Conservation (phyloP, 176 grass and related monocot species). For the Ampelocalamus luodianensis region DNA sequence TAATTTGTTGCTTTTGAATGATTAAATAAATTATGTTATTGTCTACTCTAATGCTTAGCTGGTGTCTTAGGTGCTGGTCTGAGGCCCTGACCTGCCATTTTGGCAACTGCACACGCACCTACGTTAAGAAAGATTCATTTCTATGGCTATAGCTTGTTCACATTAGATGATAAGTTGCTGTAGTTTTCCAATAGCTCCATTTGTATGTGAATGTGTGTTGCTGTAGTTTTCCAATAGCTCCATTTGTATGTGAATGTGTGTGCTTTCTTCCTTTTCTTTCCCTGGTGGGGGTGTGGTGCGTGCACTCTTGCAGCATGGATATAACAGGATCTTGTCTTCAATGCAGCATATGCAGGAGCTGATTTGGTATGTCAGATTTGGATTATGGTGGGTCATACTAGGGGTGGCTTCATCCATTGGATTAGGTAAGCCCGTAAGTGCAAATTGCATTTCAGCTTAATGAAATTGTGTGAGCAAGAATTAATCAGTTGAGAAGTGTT, state of each 20-base stretch:
- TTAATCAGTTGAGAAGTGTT: conserved; percentile 9
- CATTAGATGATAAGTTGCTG: background rate
- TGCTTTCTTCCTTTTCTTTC: conserved; percentile 1
- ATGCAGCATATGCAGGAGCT: conserved; percentile 83
- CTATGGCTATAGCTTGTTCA: background rate
- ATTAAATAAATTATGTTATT: conserved; percentile 8
- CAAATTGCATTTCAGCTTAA: conserved; percentile 24
- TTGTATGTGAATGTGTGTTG: background rate
- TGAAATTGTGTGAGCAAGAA: background rate
- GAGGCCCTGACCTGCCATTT: conserved; percentile 22
- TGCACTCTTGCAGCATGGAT: conserved; percentile 32
- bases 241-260: background rate
- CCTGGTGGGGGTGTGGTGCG: background rate
- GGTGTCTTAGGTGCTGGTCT: background rate
- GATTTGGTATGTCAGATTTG: conserved; percentile 71
- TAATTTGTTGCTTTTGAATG: background rate
- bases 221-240: no score
- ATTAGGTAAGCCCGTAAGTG: conserved; percentile 63
- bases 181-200: conserved; percentile 8
- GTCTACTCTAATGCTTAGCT: background rate
- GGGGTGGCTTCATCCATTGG: conserved; percentile 96
- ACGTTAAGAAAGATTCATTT: conserved; percentile 11
- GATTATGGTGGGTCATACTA: conserved; percentile 86
- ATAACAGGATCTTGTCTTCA: conserved; percentile 37
- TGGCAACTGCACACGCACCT: background rate